Base-by-base conservation (phyloP, 1,284 basidiomycete species). In the Sparassis latifolia region DNA sequence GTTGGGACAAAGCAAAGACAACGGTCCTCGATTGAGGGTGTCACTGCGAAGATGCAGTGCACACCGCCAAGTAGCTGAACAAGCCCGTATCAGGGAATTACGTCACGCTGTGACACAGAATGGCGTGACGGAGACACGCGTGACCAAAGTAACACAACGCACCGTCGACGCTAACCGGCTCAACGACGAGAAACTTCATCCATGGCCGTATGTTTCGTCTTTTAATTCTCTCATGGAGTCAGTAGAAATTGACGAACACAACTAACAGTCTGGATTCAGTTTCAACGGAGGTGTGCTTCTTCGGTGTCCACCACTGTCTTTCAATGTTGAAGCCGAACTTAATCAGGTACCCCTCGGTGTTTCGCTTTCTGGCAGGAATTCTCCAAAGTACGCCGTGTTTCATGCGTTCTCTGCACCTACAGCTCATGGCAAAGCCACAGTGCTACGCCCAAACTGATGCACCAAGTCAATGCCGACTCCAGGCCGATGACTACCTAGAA, bases 291-390 rank as follows among this genome's bases (percentile, higher is more conserved):
- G 85, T 80, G 59, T 42, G 73, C 65, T 47, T 12, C 20, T 20
- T 20, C 20, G 20, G 20, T 20, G 20, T 20, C 20, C 20, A 20
- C 20, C 20, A 20, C 20, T 20, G 20, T 20, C 20, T 20, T 20
- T 20, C 20, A 20, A 20, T 20, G 20, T 20, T 44, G 42, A 39
- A 20, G 33, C 54, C 41, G 54, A 44, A 46, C 35, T 28, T 42
- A 33, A 47, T 47, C 62, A 93, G 91, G 91, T 62, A 84, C 86
- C 62, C 86, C 91, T 59, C 82, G 92, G 62, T 97, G 94, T 74
- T 95, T 95, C 69, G 77, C 82, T 4, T 92, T 89, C 71, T 97
- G 94, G 93, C 92, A 95, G 64, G 89, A 91, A 65, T 91, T 92
- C 71, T 79, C 84, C 57, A 91, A 89, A 67, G 89, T 87, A 4